These are phyloP conservation scores for Arthroderma uncinatum DNA, from an alignment of 2,329 filamentous ascomycete species.

Conservation along the genomic window DNA sequence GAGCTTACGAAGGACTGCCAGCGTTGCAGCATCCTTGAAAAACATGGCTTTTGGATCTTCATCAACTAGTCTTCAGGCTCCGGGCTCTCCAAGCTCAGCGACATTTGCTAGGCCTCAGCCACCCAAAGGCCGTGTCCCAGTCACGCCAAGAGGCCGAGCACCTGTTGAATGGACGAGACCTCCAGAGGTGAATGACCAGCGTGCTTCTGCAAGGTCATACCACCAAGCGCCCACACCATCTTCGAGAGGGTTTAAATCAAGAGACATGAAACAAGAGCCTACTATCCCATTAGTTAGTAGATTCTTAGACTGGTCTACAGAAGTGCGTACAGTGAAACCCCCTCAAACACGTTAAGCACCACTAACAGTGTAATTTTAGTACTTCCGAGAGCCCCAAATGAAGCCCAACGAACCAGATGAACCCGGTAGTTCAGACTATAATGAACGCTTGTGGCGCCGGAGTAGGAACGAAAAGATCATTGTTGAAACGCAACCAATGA, in stretches of 20 bases:
- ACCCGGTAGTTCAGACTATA: conserved; percentile 91
- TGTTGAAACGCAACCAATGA: conserved; percentile 83
- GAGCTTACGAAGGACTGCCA: conserved; percentile 52
- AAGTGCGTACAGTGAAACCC: conserved; percentile 35
- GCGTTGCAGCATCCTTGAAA: conserved; percentile 53
- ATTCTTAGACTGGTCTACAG: conserved; percentile 91
- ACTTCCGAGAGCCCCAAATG: conserved; percentile 98
- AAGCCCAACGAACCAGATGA: conserved; percentile 91
- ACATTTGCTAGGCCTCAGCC: conserved; percentile 16
- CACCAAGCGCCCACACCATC: conserved; percentile 64
- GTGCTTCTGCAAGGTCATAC: conserved; percentile 57
- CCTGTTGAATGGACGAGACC: conserved; percentile 52
- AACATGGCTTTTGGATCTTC: conserved; percentile 44
- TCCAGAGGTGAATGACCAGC: conserved; percentile 63
- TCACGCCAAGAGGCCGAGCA: conserved; percentile 40
- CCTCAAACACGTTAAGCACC: neutral
- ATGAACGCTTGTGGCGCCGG: conserved; percentile 82
- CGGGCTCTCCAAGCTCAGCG: conserved; percentile 16
- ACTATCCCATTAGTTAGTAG: conserved; percentile 65
- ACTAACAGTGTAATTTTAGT: conserved; percentile 37
- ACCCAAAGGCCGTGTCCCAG: conserved; percentile 27
- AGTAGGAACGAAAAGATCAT: conserved; percentile 89
- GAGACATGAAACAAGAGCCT: conserved; percentile 49
- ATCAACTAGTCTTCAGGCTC: conserved; percentile 19
- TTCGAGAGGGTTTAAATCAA: conserved; percentile 61